Conservation (phyloP, 2,329 filamentous ascomycete genomes). For the Aspergillus sp. region DNA sequence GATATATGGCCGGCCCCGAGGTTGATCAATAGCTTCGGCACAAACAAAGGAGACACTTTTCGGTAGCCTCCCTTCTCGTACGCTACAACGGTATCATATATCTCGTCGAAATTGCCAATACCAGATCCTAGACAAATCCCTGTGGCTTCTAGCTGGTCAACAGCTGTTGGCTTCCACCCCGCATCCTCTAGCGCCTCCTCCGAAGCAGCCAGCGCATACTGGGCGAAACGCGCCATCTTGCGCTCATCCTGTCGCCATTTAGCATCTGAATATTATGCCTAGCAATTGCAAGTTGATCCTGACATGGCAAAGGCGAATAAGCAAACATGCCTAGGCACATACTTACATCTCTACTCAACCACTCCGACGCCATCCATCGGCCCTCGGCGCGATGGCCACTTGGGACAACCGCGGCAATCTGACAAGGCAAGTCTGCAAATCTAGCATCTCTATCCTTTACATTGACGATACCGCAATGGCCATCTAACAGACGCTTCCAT, state of each 20-base stretch:
- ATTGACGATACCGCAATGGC: slow-evolving; percentile 77
- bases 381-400: slow-evolving; percentile 48
- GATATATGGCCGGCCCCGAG: slow-evolving; percentile 92
- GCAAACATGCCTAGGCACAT: not conserved
- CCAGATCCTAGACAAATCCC: slow-evolving; percentile 93
- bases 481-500: slow-evolving; percentile 78
- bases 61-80: slow-evolving; percentile 79
- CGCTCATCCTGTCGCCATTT: slow-evolving; percentile 56
- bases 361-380: slow-evolving; percentile 45
- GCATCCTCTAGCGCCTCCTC: slow-evolving; percentile 85
- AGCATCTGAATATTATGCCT: not conserved
- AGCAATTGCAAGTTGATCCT: not conserved
- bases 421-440: slow-evolving; percentile 77
- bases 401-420: slow-evolving; percentile 81
- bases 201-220: slow-evolving; percentile 85
- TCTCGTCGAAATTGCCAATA: slow-evolving; percentile 89
- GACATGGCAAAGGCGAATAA: not conserved
- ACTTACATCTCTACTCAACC: slow-evolving; percentile 44
- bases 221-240: slow-evolving; percentile 86
- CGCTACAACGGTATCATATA: slow-evolving; percentile 77
- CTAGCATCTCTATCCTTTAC: slow-evolving; percentile 61
- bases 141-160: slow-evolving; percentile 69
- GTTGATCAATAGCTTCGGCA: slow-evolving; percentile 90
- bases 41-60: slow-evolving; percentile 90
- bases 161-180: slow-evolving; percentile 65